phyloP scores from a whole-genome alignment of 805 yeast genomes.

The Candida koratica region DNA sequence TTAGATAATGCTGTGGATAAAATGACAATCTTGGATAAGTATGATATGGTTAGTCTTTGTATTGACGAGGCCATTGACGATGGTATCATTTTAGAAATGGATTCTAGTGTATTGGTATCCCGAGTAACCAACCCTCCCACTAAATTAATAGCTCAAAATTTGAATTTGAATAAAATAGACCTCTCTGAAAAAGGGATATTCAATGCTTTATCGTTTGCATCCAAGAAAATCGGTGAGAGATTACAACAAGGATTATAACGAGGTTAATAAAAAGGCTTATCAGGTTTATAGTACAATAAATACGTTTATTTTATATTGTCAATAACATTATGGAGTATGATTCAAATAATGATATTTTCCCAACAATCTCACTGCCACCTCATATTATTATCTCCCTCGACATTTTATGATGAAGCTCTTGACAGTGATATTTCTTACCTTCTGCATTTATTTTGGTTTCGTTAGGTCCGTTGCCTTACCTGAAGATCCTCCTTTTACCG shows the following conservation, averaged over 20 bases:
- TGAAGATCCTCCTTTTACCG: conserved; percentile 58
- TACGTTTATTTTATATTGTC: no score
- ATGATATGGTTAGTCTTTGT: conserved; percentile 80
- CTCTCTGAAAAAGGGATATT: conserved; percentile 70
- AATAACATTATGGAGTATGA: no score
- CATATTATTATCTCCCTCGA: background rate
- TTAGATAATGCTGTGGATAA: conserved; percentile 71
- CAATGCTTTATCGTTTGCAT: conserved; percentile 85
- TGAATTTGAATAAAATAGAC: conserved; percentile 56
- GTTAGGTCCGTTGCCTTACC: conserved; percentile 15
- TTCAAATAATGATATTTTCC: no score
- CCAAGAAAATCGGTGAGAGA: conserved; percentile 54
- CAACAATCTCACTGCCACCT: no score
- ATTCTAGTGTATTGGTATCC: conserved; percentile 78
- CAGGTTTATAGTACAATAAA: no score
- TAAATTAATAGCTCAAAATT: conserved; percentile 46
- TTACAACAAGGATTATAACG: conserved; percentile 42
- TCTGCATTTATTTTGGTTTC: conserved; percentile 12
- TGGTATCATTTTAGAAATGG: conserved; percentile 88
- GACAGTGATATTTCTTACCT: conserved; percentile 10
- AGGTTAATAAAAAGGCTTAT: no score
- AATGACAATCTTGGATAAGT: conserved; percentile 71
- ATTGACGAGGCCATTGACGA: conserved; percentile 92
- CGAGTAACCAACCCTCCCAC: conserved; percentile 86
- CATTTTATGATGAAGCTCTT: conserved; percentile 17